Evolutionary conservation across 1,284 basidiomycete species (phyloP).

Genomic region (Malassezia equina): DNA sequence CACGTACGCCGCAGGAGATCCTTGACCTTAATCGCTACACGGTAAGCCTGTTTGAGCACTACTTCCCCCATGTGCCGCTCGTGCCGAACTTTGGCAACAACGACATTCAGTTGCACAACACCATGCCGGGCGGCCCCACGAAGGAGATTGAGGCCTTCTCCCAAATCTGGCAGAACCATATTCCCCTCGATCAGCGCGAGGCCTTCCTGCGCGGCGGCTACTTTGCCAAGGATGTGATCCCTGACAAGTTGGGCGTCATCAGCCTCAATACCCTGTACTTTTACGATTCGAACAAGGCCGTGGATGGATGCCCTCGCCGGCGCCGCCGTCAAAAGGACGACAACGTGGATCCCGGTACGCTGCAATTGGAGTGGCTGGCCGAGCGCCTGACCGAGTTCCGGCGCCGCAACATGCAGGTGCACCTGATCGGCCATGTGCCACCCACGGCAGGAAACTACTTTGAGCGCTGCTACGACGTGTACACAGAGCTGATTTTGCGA

Average conservation of each 20-base stretch:
- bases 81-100: constrained; percentile 69
- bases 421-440: constrained; percentile 57
- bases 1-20: constrained; percentile 72
- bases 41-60: constrained; percentile 60
- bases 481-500: constrained; percentile 67
- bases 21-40: constrained; percentile 64
- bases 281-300: constrained; percentile 79
- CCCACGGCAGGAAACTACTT: constrained; percentile 73
- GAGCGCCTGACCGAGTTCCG: constrained; percentile 68
- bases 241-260: constrained; percentile 65
- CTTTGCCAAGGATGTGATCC: constrained; percentile 71
- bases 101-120: constrained; percentile 49
- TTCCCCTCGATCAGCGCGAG: constrained; percentile 70
- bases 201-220: constrained; percentile 58
- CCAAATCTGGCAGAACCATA: constrained; percentile 66
- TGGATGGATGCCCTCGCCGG: constrained; percentile 46
- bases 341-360: constrained; percentile 29
- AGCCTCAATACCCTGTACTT: constrained; percentile 86
- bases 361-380: constrained; percentile 68
- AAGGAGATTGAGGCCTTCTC: constrained; percentile 59
- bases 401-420: constrained; percentile 64
- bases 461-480: constrained; percentile 67
- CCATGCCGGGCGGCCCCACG: constrained; percentile 60
- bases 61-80: constrained; percentile 69
- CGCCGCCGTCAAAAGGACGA: constrained; percentile 8